Evolutionary conservation across 805 yeast species (phyloP), one percentile per base, ranked within the genome.

Genomic region (Teunomyces kruisii): DNA sequence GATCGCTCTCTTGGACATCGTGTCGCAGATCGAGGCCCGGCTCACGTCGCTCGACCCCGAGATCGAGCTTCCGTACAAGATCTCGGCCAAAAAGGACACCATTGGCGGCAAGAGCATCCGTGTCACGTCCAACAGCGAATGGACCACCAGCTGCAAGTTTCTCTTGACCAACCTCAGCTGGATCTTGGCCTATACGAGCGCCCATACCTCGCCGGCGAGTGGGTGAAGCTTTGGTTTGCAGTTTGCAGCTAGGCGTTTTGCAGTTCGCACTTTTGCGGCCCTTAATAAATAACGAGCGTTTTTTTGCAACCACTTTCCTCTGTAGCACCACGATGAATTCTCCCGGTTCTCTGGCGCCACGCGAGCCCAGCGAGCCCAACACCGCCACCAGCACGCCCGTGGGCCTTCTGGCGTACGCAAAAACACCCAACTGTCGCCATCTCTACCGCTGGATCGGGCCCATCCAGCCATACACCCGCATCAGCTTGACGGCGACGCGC

Each of bases 61-160:
- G 8, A 74, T 83, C 37, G 88, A 83, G 37, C 62, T 89, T 14
- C 97, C 97, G 0, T 89, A 89, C 59, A 67, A 67, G 14, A 88
- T 91, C 64, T 74, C 78, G 1, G 16, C 54, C 5, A 59, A 55
- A 22, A 75, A 74, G 7, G 96, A 86, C 49, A 76, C 77, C 42
- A 84, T 92, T 29, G 96, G 94, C 1, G 90, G 88, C 1, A 77
- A 81, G 45, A 80, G 87, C 40, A 84, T 92, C n/a, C 71, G 83
- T 39, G 75, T 88, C 1, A 79, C 87, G 1, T 77, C 87, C 2
- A 84, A 84, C 59, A 80, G 81, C 37, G 88, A 86, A 49, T 91
- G 98, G 98, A 88, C 97, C 0, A 79, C 84, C 19, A 92, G 96
- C 1, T 90, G 96, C 65, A 85, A 86, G 55, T 86, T 82, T 57